Conservation (phyloP, 2,329 filamentous ascomycete species). For the Penicillium italicum region DNA sequence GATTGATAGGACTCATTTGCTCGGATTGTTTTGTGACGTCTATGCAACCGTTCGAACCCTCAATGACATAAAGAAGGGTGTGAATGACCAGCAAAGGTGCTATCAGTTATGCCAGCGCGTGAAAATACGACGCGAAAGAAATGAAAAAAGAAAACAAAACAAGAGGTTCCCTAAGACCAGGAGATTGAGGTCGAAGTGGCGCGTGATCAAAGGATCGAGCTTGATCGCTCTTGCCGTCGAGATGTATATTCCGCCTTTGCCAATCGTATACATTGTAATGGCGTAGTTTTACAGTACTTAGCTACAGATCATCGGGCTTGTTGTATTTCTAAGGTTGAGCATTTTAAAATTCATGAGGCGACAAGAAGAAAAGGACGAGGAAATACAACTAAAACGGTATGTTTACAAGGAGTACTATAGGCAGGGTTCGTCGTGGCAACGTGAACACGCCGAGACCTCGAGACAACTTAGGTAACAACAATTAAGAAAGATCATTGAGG, state of each 20-base stretch:
- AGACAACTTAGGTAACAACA: too few relatives aligned
- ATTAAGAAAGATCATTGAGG: too few relatives aligned
- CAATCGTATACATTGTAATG: neutral
- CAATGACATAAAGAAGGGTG: neutral
- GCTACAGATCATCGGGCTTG: neutral
- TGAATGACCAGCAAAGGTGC: neutral
- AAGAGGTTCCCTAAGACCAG: neutral
- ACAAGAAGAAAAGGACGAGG: neutral
- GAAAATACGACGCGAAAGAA: neutral
- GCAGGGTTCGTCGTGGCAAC: neutral
- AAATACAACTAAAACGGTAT: neutral
- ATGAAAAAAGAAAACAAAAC: neutral
- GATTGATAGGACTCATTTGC: neutral
- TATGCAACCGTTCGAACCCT: neutral
- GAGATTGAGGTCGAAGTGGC: neutral
- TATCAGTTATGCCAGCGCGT: neutral
- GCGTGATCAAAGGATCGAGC: neutral
- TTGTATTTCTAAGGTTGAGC: neutral
- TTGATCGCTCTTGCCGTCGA: neutral
- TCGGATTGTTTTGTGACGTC: neutral
- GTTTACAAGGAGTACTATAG: neutral
- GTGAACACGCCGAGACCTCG: neutral
- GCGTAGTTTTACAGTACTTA: neutral
- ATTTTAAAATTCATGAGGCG: neutral
- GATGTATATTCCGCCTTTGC: neutral